Conservation (phyloP, 345 rosid genomes). For the Gossypium sturtianum region DNA sequence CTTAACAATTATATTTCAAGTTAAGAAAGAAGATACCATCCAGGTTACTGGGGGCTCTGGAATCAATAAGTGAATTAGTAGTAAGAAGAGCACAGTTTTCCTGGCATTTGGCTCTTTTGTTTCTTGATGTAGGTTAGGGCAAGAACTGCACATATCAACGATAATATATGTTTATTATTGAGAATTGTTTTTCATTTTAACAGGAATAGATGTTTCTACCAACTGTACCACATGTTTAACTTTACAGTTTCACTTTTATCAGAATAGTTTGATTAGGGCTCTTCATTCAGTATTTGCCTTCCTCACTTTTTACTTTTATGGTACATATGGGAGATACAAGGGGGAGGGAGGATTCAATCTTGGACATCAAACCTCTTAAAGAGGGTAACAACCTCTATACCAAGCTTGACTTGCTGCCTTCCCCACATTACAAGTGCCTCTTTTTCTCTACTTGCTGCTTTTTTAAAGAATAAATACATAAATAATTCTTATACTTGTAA, state of each 20-base stretch:
- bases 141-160: background rate
- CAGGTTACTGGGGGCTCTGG: background rate
- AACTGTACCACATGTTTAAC: background rate
- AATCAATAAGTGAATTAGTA: background rate
- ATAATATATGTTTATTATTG: background rate
- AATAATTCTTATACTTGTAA: background rate
- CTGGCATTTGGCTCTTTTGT: background rate
- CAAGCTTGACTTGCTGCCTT: background rate
- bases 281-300: background rate
- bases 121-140: background rate
- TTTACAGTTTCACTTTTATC: background rate
- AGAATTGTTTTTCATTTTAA: background rate
- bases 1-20: background rate
- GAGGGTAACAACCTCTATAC: background rate
- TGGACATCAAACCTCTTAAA: background rate
- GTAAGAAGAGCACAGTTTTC: background rate
- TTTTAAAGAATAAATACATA: background rate
- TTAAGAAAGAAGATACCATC: background rate
- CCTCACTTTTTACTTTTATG: background rate
- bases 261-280: background rate
- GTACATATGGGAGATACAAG: background rate
- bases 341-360: background rate
- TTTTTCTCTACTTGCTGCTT: background rate
- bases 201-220: background rate
- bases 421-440: background rate